Base-by-base conservation (phyloP, 768 basidiomycete genomes). In the Tephrocybe sp. region DNA sequence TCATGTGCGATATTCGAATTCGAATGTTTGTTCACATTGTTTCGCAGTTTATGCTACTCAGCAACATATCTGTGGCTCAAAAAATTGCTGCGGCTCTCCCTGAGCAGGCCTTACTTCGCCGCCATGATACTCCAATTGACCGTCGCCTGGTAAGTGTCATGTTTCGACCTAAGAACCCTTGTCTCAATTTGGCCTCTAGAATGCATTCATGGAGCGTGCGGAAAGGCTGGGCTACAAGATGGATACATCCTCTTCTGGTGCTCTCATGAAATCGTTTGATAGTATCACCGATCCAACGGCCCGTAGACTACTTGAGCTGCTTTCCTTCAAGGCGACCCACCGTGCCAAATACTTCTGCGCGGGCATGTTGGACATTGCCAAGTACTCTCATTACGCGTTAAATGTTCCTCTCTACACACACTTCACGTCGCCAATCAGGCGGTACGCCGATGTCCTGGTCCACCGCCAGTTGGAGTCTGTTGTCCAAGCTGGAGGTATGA, bases 351-450 rank as follows among this genome's bases (percentile, higher is more conserved):
- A 99, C 70, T 98, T 98, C 84, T 99, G 97, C 64, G 82, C 94
- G 21, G 97, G 97, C 55, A 97, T 97, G 95, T 75, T 99, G 58
- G 97, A 99, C 68, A 99, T 99, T 61, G 92, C 94, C 34, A 97
- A 97, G 73, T 99, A 98, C 62, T 72, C 82, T 24, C 97, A 99
- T 68, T 98, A 91, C 65, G 86, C 94, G 0, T 73, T 98, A 57
- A 95, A 84, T 56, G 73, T 82, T 4, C 94, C 97, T 15, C 76
- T 99, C 37, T 99, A 98, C 72, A 95, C 88, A 8, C 89, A 93
- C 66, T 93, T 91, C 70, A 93, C 90, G 1, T 92, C 87, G 4
- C 97, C 94, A 8, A 94, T 97, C 58, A 84, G 91, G 43, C 88
- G 91, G 16, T 93, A 94, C 63, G 91, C 93, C 43, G 97, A 99